Conservation (phyloP, 257 asterid genomes). For the Rubia yunnanensis region DNA sequence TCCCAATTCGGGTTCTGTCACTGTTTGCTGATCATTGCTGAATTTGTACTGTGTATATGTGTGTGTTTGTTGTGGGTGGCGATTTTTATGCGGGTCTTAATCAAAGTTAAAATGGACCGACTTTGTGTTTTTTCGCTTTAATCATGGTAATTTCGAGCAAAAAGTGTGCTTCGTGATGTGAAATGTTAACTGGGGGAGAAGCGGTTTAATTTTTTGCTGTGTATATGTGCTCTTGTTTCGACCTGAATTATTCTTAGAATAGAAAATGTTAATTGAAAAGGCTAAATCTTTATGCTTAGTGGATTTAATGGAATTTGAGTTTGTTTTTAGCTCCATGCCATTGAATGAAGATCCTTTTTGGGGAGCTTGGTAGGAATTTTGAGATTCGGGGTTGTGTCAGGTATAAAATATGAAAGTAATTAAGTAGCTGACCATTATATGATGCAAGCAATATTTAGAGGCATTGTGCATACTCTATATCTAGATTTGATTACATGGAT, state of each 20-base stretch:
- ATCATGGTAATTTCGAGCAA: not conserved
- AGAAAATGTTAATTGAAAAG: too few relatives aligned
- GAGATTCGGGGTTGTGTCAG: not conserved
- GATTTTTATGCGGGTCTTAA: not conserved
- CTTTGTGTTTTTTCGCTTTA: not conserved
- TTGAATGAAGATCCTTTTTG: not conserved
- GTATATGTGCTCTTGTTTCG: too few relatives aligned
- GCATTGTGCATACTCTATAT: not conserved
- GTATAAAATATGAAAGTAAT: not conserved
- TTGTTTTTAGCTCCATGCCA: not conserved
- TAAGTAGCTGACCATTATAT: not conserved
- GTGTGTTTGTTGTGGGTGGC: not conserved
- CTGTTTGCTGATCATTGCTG: not conserved
- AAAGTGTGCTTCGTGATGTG: not conserved
- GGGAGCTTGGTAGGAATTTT: not conserved
- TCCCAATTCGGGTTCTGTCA: not conserved
- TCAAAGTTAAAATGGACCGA: constrained; percentile 1
- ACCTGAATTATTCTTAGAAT: too few relatives aligned
- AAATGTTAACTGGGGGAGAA: not conserved
- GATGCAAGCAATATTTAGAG: not conserved
- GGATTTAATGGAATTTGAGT: too few relatives aligned
- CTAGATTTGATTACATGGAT: not conserved
- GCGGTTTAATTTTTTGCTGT: not conserved
- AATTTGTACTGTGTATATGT: not conserved
- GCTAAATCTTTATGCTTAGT: too few relatives aligned